Conservation (phyloP, 2,329 filamentous ascomycete genomes). For the Arthrocladium fulminans region DNA sequence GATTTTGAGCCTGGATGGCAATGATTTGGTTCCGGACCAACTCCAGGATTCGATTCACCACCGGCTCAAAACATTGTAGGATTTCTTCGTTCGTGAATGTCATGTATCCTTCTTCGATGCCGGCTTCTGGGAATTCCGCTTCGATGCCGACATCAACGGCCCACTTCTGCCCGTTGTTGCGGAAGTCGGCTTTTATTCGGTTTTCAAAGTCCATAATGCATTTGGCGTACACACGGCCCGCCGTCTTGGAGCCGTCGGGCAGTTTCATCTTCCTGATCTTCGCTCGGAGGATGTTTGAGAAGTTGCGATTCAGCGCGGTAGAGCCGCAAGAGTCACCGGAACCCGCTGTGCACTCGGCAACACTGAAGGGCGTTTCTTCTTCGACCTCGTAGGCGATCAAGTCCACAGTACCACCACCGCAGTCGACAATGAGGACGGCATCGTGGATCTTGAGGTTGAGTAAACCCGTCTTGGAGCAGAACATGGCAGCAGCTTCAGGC, state of each 20-base stretch:
- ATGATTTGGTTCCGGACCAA: constrained; percentile 97
- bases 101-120: constrained; percentile 99
- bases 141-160: constrained; percentile 98
- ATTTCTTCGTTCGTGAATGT: constrained; percentile 99
- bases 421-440: constrained; percentile 96
- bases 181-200: constrained; percentile 98
- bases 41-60: constrained; percentile 93
- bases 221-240: constrained; percentile 96
- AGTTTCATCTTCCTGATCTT: constrained; percentile 99
- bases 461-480: constrained; percentile 93
- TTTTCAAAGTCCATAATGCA: constrained; percentile 99
- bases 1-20: constrained; percentile 94
- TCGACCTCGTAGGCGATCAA: constrained; percentile 98
- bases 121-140: constrained; percentile 92
- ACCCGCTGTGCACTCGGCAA: constrained; percentile 92
- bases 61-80: constrained; percentile 95
- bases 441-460: constrained; percentile 97
- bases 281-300: constrained; percentile 92
- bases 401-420: constrained; percentile 96
- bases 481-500: constrained; percentile 92
- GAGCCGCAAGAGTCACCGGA: constrained; percentile 97
- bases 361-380: constrained; percentile 92
- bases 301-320: constrained; percentile 95
- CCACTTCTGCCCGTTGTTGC: constrained; percentile 99
- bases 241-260: constrained; percentile 90